phyloP scores from a whole-genome alignment of 495 filamentous ascomycete genomes.

The Talaromyces ruber region DNA sequence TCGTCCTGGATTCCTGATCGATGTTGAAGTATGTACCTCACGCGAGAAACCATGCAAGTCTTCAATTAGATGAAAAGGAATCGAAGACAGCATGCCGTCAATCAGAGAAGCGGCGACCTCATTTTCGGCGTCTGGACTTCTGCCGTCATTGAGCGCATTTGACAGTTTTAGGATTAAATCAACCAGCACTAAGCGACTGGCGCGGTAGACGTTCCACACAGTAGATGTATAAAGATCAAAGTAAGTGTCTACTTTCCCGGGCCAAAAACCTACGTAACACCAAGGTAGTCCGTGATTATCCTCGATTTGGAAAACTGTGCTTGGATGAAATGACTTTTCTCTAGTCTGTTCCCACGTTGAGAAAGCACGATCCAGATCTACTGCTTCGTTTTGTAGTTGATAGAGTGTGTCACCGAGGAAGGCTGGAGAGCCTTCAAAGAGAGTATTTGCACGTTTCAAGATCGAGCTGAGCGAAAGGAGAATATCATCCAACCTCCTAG shows the following conservation, averaged over 20 bases:
- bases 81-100: constrained; percentile 20
- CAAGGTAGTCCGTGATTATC: not conserved
- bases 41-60: constrained; percentile 19
- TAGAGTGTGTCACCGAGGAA: not conserved
- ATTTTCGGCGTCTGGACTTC: not conserved
- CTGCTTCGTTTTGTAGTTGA: constrained; percentile 11
- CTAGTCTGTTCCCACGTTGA: constrained; percentile 11
- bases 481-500: constrained; percentile 10
- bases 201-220: constrained; percentile 23
- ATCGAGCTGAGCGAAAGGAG: constrained; percentile 10
- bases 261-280: constrained; percentile 12
- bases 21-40: not conserved
- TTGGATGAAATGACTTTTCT: constrained; percentile 11
- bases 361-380: constrained; percentile 7
- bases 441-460: constrained; percentile 8
- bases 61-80: constrained; percentile 22
- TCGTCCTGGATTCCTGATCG: constrained; percentile 15
- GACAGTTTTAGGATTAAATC: constrained; percentile 11
- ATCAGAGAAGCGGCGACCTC: constrained; percentile 6
- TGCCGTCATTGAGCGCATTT: constrained; percentile 2
- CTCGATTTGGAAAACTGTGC: constrained; percentile 6
- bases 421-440: not conserved
- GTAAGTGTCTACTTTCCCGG: constrained; percentile 14
- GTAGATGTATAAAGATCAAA: constrained; percentile 19
- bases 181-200: constrained; percentile 15